These are phyloP conservation scores for Pestalotiopsis sp. DNA, from an alignment of 2,329 filamentous ascomycete genomes.

Conservation along the genomic window DNA sequence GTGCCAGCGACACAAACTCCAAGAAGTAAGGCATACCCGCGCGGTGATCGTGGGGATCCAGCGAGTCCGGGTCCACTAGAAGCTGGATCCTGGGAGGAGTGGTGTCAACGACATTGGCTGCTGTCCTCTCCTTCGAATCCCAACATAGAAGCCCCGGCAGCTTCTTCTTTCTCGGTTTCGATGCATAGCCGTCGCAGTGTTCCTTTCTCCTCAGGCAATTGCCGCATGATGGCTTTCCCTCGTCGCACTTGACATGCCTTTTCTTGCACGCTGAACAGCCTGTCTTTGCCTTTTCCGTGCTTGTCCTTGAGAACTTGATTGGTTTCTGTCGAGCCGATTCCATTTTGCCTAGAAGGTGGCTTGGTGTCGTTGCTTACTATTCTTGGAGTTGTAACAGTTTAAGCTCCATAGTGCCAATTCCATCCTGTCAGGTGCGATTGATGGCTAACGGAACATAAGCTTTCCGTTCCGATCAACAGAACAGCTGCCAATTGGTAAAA, in stretches of 20 bases:
- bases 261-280: constrained; percentile 23
- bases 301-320: constrained; percentile 18
- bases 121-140: constrained; percentile 22
- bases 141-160: constrained; percentile 22
- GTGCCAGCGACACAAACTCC: constrained; percentile 32
- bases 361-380: no score
- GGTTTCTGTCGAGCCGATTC: not conserved
- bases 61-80: constrained; percentile 17
- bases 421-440: no score
- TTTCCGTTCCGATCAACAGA: no score
- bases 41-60: constrained; percentile 21
- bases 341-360: not conserved
- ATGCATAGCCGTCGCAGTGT: constrained; percentile 17
- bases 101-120: constrained; percentile 13
- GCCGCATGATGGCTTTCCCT: constrained; percentile 18
- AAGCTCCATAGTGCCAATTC: no score
- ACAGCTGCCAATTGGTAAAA: no score
- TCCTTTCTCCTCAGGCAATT: constrained; percentile 18
- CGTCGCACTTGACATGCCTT: constrained; percentile 22
- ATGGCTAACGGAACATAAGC: no score
- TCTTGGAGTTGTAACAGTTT: no score
- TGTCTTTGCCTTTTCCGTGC: constrained; percentile 18
- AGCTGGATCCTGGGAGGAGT: not conserved
- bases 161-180: constrained; percentile 6
- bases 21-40: constrained; percentile 28